Conservation (phyloP, 1,284 basidiomycete genomes). For the Fomitopsis palustris region DNA sequence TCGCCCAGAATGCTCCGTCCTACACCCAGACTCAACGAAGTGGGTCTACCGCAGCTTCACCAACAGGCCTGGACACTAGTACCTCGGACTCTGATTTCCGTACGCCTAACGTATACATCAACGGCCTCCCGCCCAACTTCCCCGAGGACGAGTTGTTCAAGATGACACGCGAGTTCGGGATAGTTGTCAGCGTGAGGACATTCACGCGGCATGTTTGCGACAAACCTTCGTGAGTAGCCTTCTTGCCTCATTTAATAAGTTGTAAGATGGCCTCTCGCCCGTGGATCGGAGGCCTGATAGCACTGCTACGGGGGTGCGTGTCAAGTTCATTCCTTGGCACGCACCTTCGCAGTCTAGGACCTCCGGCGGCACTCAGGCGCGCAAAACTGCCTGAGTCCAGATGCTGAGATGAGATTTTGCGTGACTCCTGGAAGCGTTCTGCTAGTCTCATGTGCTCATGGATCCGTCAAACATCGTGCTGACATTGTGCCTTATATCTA, state of each 20-base stretch:
- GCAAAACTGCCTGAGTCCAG: too few relatives aligned
- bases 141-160: conserved; percentile 41
- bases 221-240: conserved; percentile 31
- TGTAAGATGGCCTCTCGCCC: background rate
- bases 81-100: conserved; percentile 10
- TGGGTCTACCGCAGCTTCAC: background rate
- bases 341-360: too few relatives aligned
- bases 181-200: conserved; percentile 38
- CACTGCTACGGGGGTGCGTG: too few relatives aligned
- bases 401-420: too few relatives aligned
- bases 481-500: background rate
- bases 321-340: too few relatives aligned
- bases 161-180: conserved; percentile 37
- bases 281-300: too few relatives aligned
- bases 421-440: too few relatives aligned
- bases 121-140: conserved; percentile 45
- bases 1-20: background rate
- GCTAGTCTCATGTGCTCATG: too few relatives aligned
- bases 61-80: conserved; percentile 5
- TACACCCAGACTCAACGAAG: background rate
- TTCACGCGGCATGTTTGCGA: conserved; percentile 42
- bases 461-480: background rate
- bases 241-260: background rate
- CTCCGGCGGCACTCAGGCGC: too few relatives aligned
- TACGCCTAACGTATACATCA: conserved; percentile 49